These are phyloP conservation scores for Taphrina populina DNA, from an alignment of 1,139 yeast genomes.

Conservation along the genomic window DNA sequence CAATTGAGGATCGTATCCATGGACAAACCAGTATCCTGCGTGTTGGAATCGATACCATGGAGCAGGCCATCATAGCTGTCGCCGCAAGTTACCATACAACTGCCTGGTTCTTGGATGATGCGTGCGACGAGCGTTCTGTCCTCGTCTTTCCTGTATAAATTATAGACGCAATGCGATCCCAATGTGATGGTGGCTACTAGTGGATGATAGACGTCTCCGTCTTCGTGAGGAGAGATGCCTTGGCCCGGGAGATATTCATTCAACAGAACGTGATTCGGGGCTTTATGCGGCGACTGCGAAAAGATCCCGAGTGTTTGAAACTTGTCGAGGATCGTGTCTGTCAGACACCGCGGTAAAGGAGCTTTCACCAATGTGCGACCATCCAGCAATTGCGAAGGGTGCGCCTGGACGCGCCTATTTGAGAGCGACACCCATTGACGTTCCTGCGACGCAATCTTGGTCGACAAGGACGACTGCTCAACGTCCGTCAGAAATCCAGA, in stretches of 20 bases:
- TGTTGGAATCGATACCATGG: constrained; percentile 33
- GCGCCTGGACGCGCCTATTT: constrained; percentile 38
- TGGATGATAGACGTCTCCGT: constrained; percentile 38
- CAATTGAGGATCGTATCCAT: constrained; percentile 33
- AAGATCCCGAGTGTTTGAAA: constrained; percentile 37
- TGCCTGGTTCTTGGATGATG: constrained; percentile 38
- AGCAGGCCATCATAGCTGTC: constrained; percentile 25
- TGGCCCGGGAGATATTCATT: constrained; percentile 39
- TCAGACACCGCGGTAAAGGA: constrained; percentile 36
- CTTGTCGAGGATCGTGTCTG: constrained; percentile 30
- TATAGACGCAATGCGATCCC: constrained; percentile 35
- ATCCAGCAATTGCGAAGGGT: constrained; percentile 37
- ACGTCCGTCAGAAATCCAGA: constrained; percentile 33
- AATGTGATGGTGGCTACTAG: constrained; percentile 39
- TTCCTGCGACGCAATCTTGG: constrained; percentile 19
- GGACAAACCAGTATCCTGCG: constrained; percentile 19
- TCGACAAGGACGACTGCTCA: constrained; percentile 33
- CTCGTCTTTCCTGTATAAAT: constrained; percentile 32
- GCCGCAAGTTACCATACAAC: constrained; percentile 33
- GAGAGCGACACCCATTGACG: constrained; percentile 36
- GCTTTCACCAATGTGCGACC: constrained; percentile 36
- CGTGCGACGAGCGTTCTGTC: constrained; percentile 9
- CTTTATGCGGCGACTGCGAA: constrained; percentile 34
- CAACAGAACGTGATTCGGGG: constrained; percentile 37
- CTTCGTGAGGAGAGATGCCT: constrained; percentile 39